Percentiles rank a stretch among this genome's conserved stretches.
phyloP scores from a whole-genome alignment of 805 yeast genomes.

The Saccharomyces jurei region DNA sequence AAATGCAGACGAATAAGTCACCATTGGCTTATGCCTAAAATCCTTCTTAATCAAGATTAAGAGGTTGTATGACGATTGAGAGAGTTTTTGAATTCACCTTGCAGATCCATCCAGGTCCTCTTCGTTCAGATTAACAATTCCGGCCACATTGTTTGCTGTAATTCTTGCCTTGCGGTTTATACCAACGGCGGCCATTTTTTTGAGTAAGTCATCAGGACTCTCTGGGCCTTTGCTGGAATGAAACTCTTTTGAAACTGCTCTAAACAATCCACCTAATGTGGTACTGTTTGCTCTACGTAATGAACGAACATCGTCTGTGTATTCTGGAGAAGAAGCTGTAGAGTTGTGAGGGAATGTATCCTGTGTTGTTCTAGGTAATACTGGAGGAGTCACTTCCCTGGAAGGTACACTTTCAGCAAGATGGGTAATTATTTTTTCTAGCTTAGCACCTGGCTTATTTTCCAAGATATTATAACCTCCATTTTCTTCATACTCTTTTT shows the following conservation, averaged over 20 bases:
- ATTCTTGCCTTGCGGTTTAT: not conserved
- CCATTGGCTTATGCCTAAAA: not conserved
- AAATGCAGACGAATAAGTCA: not conserved
- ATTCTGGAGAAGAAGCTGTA: constrained; percentile 1
- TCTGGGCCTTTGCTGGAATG: not conserved
- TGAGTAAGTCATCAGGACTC: not conserved
- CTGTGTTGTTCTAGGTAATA: constrained; percentile 22
- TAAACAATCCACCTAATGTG: not conserved
- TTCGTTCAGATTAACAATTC: not conserved
- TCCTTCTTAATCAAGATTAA: not conserved
- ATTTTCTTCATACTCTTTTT: constrained; percentile 17
- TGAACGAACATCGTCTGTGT: not conserved
- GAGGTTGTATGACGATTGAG: not conserved
- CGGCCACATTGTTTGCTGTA: not conserved
- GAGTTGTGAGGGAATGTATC: constrained; percentile 16
- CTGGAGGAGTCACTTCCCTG: not conserved
- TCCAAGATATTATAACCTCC: constrained; percentile 30
- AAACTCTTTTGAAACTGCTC: not conserved
- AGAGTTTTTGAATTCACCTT: not conserved
- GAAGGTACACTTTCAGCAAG: constrained; percentile 9
- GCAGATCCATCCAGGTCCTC: not conserved
- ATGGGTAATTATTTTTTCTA: constrained; percentile 28
- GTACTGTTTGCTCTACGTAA: not conserved
- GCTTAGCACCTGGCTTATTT: constrained; percentile 29
- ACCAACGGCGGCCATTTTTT: not conserved